phyloP scores from a whole-genome alignment of 768 basidiomycete genomes.

The Suillus spraguei region DNA sequence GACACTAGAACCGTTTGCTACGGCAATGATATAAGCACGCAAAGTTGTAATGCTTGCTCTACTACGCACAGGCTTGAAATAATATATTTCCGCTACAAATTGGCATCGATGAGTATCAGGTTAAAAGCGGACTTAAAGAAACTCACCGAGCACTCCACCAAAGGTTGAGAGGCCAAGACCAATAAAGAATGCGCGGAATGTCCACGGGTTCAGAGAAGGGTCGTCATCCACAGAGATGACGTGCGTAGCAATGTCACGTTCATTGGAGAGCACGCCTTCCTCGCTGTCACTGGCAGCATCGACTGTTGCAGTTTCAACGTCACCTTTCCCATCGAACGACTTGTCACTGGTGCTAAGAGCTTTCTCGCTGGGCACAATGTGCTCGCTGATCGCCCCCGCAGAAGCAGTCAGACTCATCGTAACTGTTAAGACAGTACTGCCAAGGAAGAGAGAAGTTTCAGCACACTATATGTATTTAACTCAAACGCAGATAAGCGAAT shows the following conservation, averaged over 20 bases:
- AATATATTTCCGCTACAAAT: slow-evolving; percentile 49
- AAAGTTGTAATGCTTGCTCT: background rate
- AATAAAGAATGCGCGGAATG: slow-evolving; percentile 47
- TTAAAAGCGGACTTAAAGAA: slow-evolving; percentile 12
- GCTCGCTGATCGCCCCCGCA: background rate
- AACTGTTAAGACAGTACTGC: background rate
- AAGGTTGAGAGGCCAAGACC: slow-evolving; percentile 50
- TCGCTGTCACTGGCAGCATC: slow-evolving; percentile 21
- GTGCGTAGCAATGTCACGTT: slow-evolving; percentile 46
- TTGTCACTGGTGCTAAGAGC: slow-evolving; percentile 25
- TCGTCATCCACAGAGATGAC: slow-evolving; percentile 48
- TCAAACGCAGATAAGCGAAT: slow-evolving; percentile 1
- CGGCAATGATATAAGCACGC: slow-evolving; percentile 6
- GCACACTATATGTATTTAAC: slow-evolving; percentile 2
- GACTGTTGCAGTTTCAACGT: slow-evolving; percentile 34
- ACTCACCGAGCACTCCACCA: slow-evolving; percentile 48
- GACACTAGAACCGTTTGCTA: slow-evolving; percentile 53
- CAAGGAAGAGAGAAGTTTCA: too few relatives aligned
- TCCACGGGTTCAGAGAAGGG: slow-evolving; percentile 47
- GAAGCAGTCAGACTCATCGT: slow-evolving; percentile 11
- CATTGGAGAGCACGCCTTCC: slow-evolving; percentile 39
- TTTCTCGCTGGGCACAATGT: slow-evolving; percentile 10
- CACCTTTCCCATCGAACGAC: slow-evolving; percentile 28
- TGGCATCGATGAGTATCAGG: slow-evolving; percentile 10
- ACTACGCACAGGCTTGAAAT: slow-evolving; percentile 50